Conservation (phyloP, 768 basidiomycete genomes). For the Xerocomellus intermedius region DNA sequence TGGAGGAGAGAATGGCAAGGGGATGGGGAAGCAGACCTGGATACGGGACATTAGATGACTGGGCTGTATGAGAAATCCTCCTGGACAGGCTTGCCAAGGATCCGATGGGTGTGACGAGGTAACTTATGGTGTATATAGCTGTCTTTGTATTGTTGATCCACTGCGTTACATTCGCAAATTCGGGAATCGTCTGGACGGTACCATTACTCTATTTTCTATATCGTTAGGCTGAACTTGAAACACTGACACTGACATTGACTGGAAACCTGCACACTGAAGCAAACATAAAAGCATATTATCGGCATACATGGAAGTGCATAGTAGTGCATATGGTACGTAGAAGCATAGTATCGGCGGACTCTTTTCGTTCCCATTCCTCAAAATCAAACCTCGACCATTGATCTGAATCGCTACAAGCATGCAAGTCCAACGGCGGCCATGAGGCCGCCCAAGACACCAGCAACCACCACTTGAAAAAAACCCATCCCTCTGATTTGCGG, state of each 20-base stretch:
- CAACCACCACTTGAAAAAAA: constrained; percentile 34
- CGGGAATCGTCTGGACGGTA: not conserved
- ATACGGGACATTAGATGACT: constrained; percentile 50
- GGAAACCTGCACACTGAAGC: not conserved
- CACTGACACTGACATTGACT: not conserved
- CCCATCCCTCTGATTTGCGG: constrained; percentile 16
- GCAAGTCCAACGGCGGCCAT: constrained; percentile 30
- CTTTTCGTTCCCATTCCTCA: not conserved
- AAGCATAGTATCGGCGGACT: constrained; percentile 2
- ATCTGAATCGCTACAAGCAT: constrained; percentile 32
- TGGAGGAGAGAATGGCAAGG: constrained; percentile 52
- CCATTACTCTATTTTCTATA: not conserved
- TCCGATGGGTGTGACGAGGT: not conserved
- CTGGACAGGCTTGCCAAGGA: not conserved
- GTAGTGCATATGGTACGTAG: constrained; percentile 12
- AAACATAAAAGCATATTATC: constrained; percentile 19
- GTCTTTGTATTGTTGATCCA: constrained; percentile 1
- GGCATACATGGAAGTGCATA: constrained; percentile 9
- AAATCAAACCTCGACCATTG: not conserved
- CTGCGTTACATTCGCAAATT: not conserved
- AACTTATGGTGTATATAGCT: constrained; percentile 10
- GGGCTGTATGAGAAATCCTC: constrained; percentile 42
- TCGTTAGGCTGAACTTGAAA: not conserved
- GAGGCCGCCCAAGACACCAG: constrained; percentile 34
- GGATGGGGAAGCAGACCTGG: constrained; percentile 46